Conservation (phyloP, 768 basidiomycete species). For the Tephrocybe sp. region DNA sequence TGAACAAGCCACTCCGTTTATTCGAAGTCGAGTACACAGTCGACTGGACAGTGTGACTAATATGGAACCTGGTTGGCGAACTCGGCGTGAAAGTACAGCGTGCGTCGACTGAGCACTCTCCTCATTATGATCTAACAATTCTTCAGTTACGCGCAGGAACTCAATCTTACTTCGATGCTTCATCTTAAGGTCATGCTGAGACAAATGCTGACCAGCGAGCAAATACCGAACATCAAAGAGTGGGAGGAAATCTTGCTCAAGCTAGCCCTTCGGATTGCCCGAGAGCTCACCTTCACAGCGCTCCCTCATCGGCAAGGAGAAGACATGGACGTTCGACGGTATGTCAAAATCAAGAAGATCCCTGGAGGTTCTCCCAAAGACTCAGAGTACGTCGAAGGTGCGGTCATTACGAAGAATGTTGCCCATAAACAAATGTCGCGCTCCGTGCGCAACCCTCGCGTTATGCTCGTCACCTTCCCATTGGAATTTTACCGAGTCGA, state of each 20-base stretch:
- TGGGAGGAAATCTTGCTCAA: conserved; percentile 88
- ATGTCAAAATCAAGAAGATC: conserved; percentile 98
- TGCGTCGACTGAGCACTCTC: conserved; percentile 38
- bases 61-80: conserved; percentile 80
- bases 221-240: conserved; percentile 77
- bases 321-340: conserved; percentile 92
- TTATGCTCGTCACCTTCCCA: conserved; percentile 96
- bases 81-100: conserved; percentile 87
- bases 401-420: conserved; percentile 97
- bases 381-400: conserved; percentile 96
- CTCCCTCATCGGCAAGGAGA: conserved; percentile 77
- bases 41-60: conserved; percentile 57
- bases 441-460: conserved; percentile 77
- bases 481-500: conserved; percentile 91
- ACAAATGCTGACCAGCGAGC: conserved; percentile 84
- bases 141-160: conserved; percentile 74
- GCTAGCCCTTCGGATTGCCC: conserved; percentile 83
- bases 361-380: conserved; percentile 91
- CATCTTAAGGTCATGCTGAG: conserved; percentile 90
- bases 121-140: conserved; percentile 3
- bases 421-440: conserved; percentile 95
- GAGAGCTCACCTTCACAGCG: conserved; percentile 77
- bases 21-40: conserved; percentile 83
- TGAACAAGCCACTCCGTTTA: conserved; percentile 74
- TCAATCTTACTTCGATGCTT: conserved; percentile 83